Evolutionary conservation across 257 asterid genomes (phyloP), one percentile per base, ranked within the genome.

Genomic region (Echites panduratus): DNA sequence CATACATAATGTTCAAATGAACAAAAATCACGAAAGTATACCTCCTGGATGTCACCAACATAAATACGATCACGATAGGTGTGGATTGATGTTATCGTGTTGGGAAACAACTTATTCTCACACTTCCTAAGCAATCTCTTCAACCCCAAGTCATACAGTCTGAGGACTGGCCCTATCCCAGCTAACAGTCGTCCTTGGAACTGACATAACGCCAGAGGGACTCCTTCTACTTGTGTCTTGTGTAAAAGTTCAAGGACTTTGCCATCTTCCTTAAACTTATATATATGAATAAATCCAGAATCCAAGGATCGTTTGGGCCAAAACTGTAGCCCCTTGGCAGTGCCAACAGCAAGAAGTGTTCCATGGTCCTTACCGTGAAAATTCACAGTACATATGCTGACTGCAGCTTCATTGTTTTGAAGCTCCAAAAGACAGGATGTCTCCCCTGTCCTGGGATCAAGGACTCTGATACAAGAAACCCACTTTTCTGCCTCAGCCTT

Each of bases 41-140:
- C 99, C 98, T 95, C 99, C 80, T 95, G 99, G 87, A 95, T 95
- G 81, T 95, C 99, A 76, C 99, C 99, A 68, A 95, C 98, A 72
- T 92, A 95, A 70, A 95, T 95, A 65, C 98, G 91, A 78, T 95
- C 98, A 69, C 98, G 97, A 76, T 95, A 95, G 70, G 98, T 89
- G 71, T 90, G 92, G 77, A 95, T 92, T 68, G 98, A 86, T 53
- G 90, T 84, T 82, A 95, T 89, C 2, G 96, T 74, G 76, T 87
- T 92, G 16, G 99, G 99, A 76, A 95, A 92, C 76, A 90, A 68
- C 87, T 95, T 95, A 79, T 95, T 92, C 88, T 95, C 98, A 79
- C 99, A 95, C 84, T 92, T 95, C 74, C 98, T 86, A 26, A 95
- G 96, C 82, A 95, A 84, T 73, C 94, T 86, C 78, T 80, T 92